Base-by-base conservation (phyloP, 148 eudicot species). In the Selenicereus undatus region DNA sequence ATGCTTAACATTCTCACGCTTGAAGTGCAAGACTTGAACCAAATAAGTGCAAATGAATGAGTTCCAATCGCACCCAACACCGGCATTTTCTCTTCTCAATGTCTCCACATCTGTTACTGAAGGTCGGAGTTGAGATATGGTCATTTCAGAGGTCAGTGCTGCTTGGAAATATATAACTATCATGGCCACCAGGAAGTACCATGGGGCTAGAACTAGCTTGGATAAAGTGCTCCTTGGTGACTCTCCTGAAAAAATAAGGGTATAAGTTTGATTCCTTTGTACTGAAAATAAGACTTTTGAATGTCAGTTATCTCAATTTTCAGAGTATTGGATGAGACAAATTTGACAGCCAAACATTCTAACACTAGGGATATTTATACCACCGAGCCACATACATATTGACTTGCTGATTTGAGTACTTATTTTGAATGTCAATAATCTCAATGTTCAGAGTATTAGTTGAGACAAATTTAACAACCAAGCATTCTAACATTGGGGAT, bases 91-190 rank as follows among this genome's bases (percentile, higher is more conserved):
- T 32, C 79, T 86, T 65, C 48, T 74, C 16, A 87, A 83, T 74
- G 82, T 75, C 24, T 85, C 84, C 8, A 87, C 56, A 52, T 65
- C 76, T 51, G 60, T 75, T 6, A 81, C 36, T 14, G 87, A 80
- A 3, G 88, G 85, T 56, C 32, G 39, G 24, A 88, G 65, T 48
- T 82, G 81, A 4, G 83, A 73, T 48, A 88, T 48, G 2, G 87
- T 88, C 74, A 88, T 75, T 72, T 84, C 70, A 24, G 90, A 84
- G n/a, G 87, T 82, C 14, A 88, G 88, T n/a, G 83, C 82, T 12
- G 87, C 88, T 58, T 84, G 82, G 68, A 79, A 88, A 43, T 83
- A 83, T 54, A 84, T 81, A 0, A 84, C 75, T 43, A 86, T 75
- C 75, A 86, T 76, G 30, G 84, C 51, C 42, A 84, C 75, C 43